These are phyloP conservation scores for sorghum (Sorghum bicolor) DNA, from an alignment of 176 grass and related monocot genomes.

Conservation along the genomic window Sorghum_bicolor_NCBIv3 NC_012871.2:67521001-67521500, in stretches of 20 bases:
- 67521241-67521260: neutral
- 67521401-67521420: conserved; percentile 44
- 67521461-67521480: neutral
- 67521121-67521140: neutral
- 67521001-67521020: no score
- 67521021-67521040: no score
- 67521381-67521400: conserved; percentile 17
- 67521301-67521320: neutral
- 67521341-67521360: conserved; percentile 37
- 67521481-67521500: neutral
- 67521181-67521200: neutral
- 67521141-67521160: neutral
- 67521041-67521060: neutral
- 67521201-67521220: neutral
- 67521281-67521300: neutral
- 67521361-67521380: conserved; percentile 24
- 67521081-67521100: no score
- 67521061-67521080: no score
- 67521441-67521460: neutral
- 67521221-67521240: conserved; percentile 14
- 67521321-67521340: conserved; percentile 20
- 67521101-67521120: no score
- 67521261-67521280: neutral
- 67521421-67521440: conserved; percentile 47
- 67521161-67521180: neutral